A percentile compares a stretch with the other conserved stretches of the same genome.
Evolutionary conservation across 2,329 filamentous ascomycete species (phyloP).

Genomic region (Microcyclosporella mali): DNA sequence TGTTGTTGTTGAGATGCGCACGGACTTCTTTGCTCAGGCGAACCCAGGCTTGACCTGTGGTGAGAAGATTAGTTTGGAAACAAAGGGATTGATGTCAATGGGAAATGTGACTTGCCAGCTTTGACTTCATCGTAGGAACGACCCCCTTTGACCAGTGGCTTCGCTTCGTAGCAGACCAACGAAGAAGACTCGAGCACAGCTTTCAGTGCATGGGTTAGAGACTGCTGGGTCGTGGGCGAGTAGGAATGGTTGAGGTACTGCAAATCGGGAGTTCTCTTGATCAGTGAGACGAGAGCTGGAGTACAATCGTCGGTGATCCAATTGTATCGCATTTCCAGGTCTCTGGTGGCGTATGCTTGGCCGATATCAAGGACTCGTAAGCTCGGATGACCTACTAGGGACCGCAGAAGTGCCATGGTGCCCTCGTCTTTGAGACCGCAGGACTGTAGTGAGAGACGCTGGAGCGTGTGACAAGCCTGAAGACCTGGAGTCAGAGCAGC

Average conservation of each 20-base stretch:
- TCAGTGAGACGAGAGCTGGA: slow-evolving; percentile 32
- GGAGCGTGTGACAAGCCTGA: slow-evolving; percentile 18
- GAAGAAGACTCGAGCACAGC: slow-evolving; percentile 29
- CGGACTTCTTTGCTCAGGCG: slow-evolving; percentile 16
- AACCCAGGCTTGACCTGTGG: background rate
- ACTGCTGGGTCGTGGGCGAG: slow-evolving; percentile 29
- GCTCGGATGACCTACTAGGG: slow-evolving; percentile 32
- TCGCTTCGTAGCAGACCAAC: slow-evolving; percentile 36
- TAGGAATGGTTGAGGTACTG: slow-evolving; percentile 41
- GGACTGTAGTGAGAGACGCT: slow-evolving; percentile 38
- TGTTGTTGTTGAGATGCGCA: slow-evolving; percentile 21
- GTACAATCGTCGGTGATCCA: slow-evolving; percentile 39
- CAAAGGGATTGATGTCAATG: no score
- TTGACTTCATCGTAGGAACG: slow-evolving; percentile 13
- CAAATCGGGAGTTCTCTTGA: slow-evolving; percentile 31
- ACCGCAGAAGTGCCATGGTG: slow-evolving; percentile 35
- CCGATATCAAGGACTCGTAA: slow-evolving; percentile 41
- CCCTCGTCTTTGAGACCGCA: slow-evolving; percentile 40
- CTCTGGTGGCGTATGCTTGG: slow-evolving; percentile 44
- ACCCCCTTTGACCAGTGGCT: slow-evolving; percentile 33
- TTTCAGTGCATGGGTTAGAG: slow-evolving; percentile 26
- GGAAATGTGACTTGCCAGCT: slow-evolving; percentile 18
- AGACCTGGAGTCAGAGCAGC: slow-evolving; percentile 25
- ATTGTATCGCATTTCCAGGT: slow-evolving; percentile 44
- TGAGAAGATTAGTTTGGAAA: background rate